Percentiles rank a stretch among this genome's conserved stretches.
These are phyloP conservation scores for Fusarium stilboides DNA, from an alignment of 2,329 filamentous ascomycete genomes.

Conservation along the genomic window DNA sequence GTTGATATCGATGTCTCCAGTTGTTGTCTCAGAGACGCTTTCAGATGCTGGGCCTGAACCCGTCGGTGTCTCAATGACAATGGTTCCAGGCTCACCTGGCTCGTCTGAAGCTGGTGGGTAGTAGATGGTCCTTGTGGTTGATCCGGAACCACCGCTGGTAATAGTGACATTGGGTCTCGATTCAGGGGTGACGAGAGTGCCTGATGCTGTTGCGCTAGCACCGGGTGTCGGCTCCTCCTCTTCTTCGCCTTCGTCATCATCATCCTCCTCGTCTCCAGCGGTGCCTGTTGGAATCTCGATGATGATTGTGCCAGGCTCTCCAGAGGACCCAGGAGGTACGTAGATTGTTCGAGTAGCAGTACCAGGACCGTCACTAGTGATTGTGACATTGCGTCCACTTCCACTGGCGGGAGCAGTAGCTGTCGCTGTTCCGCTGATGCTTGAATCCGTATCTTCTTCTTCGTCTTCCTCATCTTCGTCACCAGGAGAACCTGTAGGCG, in stretches of 20 bases:
- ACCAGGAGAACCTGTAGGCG: background rate
- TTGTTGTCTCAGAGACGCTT: background rate
- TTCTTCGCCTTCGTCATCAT: background rate
- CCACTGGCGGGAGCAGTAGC: background rate
- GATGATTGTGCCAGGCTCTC: background rate
- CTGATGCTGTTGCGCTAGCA: background rate
- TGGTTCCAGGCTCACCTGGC: background rate
- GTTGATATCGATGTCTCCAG: background rate
- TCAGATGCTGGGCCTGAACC: background rate
- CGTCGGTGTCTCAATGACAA: constrained; percentile 12
- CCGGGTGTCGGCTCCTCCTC: background rate
- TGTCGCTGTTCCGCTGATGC: background rate
- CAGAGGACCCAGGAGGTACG: background rate
- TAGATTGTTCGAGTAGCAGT: background rate
- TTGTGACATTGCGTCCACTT: constrained; percentile 1
- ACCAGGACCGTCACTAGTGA: constrained; percentile 2
- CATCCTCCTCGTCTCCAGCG: background rate
- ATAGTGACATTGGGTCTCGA: background rate
- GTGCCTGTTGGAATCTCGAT: background rate
- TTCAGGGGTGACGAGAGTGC: background rate
- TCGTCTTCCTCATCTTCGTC: background rate
- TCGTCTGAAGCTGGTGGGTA: background rate
- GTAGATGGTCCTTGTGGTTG: constrained; percentile 2
- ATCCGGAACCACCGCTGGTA: background rate
- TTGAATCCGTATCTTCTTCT: background rate